Evolutionary conservation across 192 early-diverging fungal species (phyloP).

Genomic region (Coemansia sp.): DNA sequence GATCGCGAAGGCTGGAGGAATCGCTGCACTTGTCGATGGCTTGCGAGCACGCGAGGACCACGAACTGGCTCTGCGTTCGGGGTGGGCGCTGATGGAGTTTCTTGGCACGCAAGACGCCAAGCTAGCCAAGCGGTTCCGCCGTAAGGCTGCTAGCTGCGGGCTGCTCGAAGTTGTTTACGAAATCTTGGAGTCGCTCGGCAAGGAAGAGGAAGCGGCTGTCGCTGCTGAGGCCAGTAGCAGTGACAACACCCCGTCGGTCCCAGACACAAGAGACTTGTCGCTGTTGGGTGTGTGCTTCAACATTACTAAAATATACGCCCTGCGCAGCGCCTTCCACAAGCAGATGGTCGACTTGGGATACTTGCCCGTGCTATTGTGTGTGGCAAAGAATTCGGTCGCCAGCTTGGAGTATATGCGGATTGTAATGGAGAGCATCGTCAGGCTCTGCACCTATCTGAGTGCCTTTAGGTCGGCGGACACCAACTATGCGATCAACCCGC

Average conservation of each 20-base stretch:
- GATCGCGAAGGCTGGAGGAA: constrained; percentile 18
- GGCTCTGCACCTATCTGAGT: constrained; percentile 46
- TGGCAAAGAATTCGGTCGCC: constrained; percentile 16
- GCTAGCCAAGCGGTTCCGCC: constrained; percentile 7
- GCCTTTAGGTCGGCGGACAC: neutral
- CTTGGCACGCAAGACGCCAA: constrained; percentile 14
- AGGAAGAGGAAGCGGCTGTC: neutral
- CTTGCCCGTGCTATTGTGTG: constrained; percentile 38
- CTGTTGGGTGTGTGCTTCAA: constrained; percentile 20
- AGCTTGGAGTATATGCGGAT: constrained; percentile 37
- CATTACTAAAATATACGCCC: constrained; percentile 28
- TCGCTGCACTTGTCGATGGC: constrained; percentile 24
- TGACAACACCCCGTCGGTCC: too few relatives aligned
- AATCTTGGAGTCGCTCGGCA: constrained; percentile 11
- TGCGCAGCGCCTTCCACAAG: constrained; percentile 25
- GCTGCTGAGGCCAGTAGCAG: neutral
- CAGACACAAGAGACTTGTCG: neutral
- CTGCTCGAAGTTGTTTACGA: constrained; percentile 19
- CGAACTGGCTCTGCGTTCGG: constrained; percentile 23
- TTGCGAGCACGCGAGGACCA: constrained; percentile 14
- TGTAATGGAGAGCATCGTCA: constrained; percentile 43
- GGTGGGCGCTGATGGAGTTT: constrained; percentile 23
- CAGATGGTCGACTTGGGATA: constrained; percentile 34
- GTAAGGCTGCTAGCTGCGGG: constrained; percentile 19
- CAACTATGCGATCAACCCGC: constrained; percentile 12